Conservation (phyloP, 768 basidiomycete genomes). For the Sporobolomyces roseus region DNA sequence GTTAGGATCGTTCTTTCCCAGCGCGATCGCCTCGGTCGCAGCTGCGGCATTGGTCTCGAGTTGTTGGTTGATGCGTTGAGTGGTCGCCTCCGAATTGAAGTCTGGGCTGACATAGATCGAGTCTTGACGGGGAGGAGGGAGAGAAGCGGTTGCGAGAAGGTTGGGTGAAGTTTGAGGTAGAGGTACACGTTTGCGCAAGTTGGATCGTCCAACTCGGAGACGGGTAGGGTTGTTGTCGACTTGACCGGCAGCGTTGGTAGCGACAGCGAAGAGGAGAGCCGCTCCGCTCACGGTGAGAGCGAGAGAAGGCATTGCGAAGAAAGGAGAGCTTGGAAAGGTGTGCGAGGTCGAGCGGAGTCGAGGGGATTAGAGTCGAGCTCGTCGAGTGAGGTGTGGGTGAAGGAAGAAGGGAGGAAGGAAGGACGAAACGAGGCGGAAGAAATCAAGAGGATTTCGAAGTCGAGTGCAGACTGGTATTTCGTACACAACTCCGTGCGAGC, state of each 20-base stretch:
- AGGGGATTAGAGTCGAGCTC: too few species aligned
- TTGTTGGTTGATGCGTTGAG: not conserved
- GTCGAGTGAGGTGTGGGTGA: too few species aligned
- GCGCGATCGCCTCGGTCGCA: constrained; percentile 1
- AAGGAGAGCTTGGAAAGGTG: not conserved
- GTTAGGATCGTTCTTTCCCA: constrained; percentile 14
- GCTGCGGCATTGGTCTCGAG: constrained; percentile 4
- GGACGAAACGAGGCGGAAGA: too few species aligned
- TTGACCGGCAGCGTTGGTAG: not conserved
- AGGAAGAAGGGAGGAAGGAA: too few species aligned
- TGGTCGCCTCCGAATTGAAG: not conserved
- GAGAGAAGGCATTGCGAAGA: constrained; percentile 9
- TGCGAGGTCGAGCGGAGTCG: too few species aligned
- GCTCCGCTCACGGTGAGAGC: not conserved
- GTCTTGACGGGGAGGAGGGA: constrained; percentile 12
- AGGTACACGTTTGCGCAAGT: not conserved
- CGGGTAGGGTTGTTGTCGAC: constrained; percentile 7
- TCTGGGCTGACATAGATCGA: not conserved
- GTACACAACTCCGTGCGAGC: too few species aligned
- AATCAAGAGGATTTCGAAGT: too few species aligned
- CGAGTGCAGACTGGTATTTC: too few species aligned
- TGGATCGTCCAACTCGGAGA: not conserved
- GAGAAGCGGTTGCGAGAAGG: not conserved
- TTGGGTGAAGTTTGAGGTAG: not conserved
- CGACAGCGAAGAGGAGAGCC: not conserved